A percentile compares a stretch with the other conserved stretches of the same genome.
phyloP scores from a whole-genome alignment of 257 asterid genomes.

The Agastache rugosa region DNA sequence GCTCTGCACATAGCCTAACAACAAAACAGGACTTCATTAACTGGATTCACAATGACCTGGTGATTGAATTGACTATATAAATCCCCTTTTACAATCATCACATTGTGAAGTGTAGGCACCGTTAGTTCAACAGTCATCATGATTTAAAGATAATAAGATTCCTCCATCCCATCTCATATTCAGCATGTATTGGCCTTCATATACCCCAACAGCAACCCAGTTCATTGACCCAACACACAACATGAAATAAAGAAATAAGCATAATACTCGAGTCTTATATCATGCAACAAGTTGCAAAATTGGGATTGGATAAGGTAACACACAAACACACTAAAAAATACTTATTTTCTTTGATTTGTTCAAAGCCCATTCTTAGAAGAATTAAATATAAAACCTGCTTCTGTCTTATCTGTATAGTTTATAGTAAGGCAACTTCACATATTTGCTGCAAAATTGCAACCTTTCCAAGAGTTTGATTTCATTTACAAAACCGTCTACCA shows the following conservation, averaged over 20 bases:
- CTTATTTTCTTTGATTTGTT: not conserved
- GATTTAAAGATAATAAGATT: not conserved
- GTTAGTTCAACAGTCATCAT: not conserved
- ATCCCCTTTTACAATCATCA: not conserved
- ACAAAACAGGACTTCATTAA: constrained; percentile 17
- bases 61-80: not conserved
- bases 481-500: not conserved
- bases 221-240: constrained; percentile 16
- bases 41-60: not conserved
- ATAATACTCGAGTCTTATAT: not conserved
- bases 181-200: not conserved
- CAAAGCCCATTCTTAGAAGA: not conserved
- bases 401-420: not conserved
- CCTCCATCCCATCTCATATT: not conserved
- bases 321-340: not conserved
- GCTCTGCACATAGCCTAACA: constrained; percentile 49
- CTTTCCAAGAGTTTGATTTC: not conserved
- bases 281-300: not conserved
- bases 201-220: constrained; percentile 1
- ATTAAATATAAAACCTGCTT: not conserved
- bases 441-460: not conserved
- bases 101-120: not conserved
- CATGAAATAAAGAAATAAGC: not conserved
- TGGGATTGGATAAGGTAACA: not conserved
- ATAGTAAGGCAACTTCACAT: not conserved